Evolutionary conservation across 495 filamentous ascomycete genomes (phyloP), one percentile per base, ranked within the genome.

Genomic region (Annulohypoxylon nitens): DNA sequence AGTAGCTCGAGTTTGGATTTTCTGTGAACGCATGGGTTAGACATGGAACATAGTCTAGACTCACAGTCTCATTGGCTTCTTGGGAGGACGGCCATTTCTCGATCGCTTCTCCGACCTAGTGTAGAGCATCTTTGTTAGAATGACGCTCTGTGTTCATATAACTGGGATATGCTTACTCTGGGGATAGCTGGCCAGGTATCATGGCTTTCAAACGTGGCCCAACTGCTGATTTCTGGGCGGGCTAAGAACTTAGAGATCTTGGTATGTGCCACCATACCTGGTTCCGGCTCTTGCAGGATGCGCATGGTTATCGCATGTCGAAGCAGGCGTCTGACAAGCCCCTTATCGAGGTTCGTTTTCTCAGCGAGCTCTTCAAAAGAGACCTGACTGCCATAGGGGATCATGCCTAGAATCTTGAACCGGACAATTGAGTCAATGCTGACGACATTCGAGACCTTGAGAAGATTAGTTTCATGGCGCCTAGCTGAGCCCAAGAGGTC

Each of bases 281-380:
- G 48, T 11, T 53, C 11, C 5, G 48, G 48, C 23, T 53, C 48
- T 14, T 11, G 7, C 4, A 53, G 12, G 20, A 53, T 20, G 23
- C 48, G 48, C 48, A 53, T 53, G 16, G 48, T 26, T 4, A 53
- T 53, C 4, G 48, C 48, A 26, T 53, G 48, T 30, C 48, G 48
- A 30, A 53, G 23, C 20, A 53, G 48, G 48, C 48, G 48, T 30
- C 18, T 25, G 18, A 53, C 18, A 18, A 26, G 16, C 23, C 7
- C 7, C 20, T 53, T n/a, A 10, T 25, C 10, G 3, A 53, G 16
- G 5, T 20, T 20, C 3, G 48, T 53, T 20, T 53, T 18, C 20
- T 53, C 18, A 4, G 48, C 48, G 4, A 53, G 1, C 20, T 25
- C 20, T 9, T 7, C 48, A 11, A 53, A 53, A 18, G 48, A 53